A percentile compares a stretch with the other conserved stretches of the same genome.
Conservation (phyloP, 176 grass and related monocot species). For the Leersia perrieri region DNA sequence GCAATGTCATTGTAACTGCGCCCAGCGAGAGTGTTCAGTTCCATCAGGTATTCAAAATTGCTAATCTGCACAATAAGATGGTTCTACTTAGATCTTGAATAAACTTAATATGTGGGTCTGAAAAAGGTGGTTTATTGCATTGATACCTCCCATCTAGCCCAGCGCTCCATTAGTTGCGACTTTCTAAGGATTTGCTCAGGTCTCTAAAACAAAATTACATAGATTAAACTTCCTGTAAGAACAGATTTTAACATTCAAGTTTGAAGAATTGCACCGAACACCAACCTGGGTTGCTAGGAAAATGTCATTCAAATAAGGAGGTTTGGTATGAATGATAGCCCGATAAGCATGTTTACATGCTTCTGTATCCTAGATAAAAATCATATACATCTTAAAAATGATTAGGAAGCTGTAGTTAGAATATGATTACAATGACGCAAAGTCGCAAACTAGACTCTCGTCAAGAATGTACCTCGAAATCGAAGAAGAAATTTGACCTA, state of each 20-base stretch:
- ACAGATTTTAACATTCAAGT: slow-evolving; percentile 4
- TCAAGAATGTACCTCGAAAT: slow-evolving; percentile 78
- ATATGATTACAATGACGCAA: slow-evolving; percentile 28
- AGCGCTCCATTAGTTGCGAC: slow-evolving; percentile 87
- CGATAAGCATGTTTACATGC: slow-evolving; percentile 80
- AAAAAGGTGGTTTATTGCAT: slow-evolving; percentile 8
- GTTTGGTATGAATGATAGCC: slow-evolving; percentile 81
- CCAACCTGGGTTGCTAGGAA: slow-evolving; percentile 87
- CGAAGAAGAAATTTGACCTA: slow-evolving; percentile 95
- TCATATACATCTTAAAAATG: slow-evolving; percentile 35
- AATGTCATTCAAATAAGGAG: slow-evolving; percentile 80
- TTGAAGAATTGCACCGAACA: slow-evolving; percentile 21
- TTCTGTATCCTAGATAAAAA: slow-evolving; percentile 68
- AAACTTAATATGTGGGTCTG: background rate
- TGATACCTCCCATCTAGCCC: slow-evolving; percentile 93
- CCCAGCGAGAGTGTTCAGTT: slow-evolving; percentile 93
- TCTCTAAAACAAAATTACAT: slow-evolving; percentile 58
- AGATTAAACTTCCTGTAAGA: slow-evolving; percentile 16
- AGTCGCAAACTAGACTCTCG: slow-evolving; percentile 23
- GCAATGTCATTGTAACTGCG: slow-evolving; percentile 96
- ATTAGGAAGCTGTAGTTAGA: slow-evolving; percentile 18
- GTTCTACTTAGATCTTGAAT: slow-evolving; percentile 34
- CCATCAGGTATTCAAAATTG: slow-evolving; percentile 99
- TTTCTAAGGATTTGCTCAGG: slow-evolving; percentile 83
- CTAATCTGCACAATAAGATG: slow-evolving; percentile 75